Base-by-base conservation (phyloP, 257 asterid species). In the Solanum virginianum region DNA sequence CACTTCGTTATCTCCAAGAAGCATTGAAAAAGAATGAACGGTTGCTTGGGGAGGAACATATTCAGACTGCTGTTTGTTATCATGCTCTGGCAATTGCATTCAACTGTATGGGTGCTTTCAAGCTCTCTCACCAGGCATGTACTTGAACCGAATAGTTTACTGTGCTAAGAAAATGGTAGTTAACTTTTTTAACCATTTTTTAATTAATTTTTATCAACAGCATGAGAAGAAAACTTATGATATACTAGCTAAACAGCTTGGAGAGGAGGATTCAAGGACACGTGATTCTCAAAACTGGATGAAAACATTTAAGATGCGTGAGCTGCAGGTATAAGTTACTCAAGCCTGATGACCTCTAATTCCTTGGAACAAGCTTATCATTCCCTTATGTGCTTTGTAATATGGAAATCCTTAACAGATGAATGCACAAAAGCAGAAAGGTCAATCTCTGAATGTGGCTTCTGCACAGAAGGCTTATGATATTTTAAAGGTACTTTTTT, bases 31-130 rank as follows among this genome's bases (percentile, higher is more conserved):
- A 92, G 92, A 97, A 95, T 55, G 94, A 94, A 87, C 91, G 95
- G 80, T 92, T 97, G 83, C 87, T 97, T 18, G 99, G 99, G 83
- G 92, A 92, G 90, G 98, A 94, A 83, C 98, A 97, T 81, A 95
- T 95, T 89, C 99, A 95, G 89, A 97, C 99, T 81, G 99, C 99
- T 41, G 98, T 94, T n/a, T 95, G 98, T 90, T 94, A 95, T 91
- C 99, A 97, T 91, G 98, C 99, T 81, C 80, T 97, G 87, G 98
- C 99, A 41, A 95, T 97, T 82, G 97, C 98, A 20, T 95, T 92
- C 75, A 95, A 97, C 86, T 94, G 93, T 80, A 95, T 97, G 96
- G 98, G 98, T 69, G 95, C 94, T 56, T 95, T 89, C 92, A 97
- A 94, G 92, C 98, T 97, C 53, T 94, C 99, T 66, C 92, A 92